Evolutionary conservation across 495 filamentous ascomycete species (phyloP).

Genomic region (Trichoderma asperelloides): DNA sequence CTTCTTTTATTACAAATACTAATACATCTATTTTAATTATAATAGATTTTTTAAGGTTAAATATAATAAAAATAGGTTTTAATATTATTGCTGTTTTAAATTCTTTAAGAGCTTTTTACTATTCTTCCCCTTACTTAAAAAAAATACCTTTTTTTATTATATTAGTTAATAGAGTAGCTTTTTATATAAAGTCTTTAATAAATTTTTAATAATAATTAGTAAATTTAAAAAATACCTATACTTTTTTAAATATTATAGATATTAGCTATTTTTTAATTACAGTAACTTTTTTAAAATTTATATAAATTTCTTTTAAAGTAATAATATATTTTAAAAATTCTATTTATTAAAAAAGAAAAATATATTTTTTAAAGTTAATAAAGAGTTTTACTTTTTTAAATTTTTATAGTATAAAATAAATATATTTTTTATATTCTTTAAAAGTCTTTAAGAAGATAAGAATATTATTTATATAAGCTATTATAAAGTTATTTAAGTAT

Average conservation of each 20-base stretch:
- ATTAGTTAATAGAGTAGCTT: neutral
- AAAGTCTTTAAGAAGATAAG: neutral
- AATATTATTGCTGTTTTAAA: neutral
- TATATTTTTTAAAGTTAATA: too few species aligned
- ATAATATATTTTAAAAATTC: too few species aligned
- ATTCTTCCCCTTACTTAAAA: neutral
- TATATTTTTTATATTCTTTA: neutral
- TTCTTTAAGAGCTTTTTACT: neutral
- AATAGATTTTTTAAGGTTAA: too few species aligned
- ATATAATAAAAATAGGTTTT: neutral
- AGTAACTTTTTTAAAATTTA: neutral
- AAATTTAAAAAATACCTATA: neutral
- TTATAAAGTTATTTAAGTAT: neutral
- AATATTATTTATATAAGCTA: neutral
- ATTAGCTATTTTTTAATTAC: neutral
- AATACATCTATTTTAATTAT: too few species aligned
- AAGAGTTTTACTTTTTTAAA: too few species aligned
- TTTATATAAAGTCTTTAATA: neutral
- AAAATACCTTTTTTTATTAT: neutral
- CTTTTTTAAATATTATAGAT: too few species aligned
- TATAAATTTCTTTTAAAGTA: neutral
- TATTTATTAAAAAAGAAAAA: too few species aligned
- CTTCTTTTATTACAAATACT: too few species aligned
- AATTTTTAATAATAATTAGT: slow-evolving; percentile 2
- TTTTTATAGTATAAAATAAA: neutral